Evolutionary conservation across 495 filamentous ascomycete species (phyloP).

Genomic region (Hypoxylon lenormandii): DNA sequence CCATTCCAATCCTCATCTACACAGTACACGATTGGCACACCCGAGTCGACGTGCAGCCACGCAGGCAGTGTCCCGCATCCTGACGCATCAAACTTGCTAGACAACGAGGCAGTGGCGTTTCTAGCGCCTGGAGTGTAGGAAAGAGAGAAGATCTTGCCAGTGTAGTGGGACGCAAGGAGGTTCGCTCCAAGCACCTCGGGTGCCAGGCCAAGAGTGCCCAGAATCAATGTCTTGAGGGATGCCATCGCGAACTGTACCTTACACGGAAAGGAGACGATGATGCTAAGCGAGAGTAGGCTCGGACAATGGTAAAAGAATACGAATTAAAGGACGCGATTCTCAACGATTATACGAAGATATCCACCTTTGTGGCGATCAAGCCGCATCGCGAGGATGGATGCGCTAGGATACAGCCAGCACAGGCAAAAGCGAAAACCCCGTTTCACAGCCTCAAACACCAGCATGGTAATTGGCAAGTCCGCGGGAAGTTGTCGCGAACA

Average conservation of each 20-base stretch:
- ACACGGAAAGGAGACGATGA: slow-evolving; percentile 14
- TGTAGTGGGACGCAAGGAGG: slow-evolving; percentile 59
- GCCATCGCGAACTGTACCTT: slow-evolving; percentile 39
- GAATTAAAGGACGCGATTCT: slow-evolving; percentile 11
- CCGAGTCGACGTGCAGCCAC: slow-evolving; percentile 66
- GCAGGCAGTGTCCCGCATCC: slow-evolving; percentile 61
- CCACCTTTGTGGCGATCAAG: slow-evolving; percentile 34
- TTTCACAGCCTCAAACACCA: slow-evolving; percentile 33
- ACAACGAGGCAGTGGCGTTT: slow-evolving; percentile 49
- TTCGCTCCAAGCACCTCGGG: slow-evolving; percentile 52
- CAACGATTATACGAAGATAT: slow-evolving; percentile 23
- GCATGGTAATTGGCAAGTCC: slow-evolving; percentile 22
- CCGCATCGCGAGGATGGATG: slow-evolving; percentile 26
- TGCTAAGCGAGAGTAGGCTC: slow-evolving; percentile 17
- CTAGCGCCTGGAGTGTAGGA: slow-evolving; percentile 42
- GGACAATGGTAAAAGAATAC: slow-evolving; percentile 17
- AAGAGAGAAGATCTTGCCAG: slow-evolving; percentile 57
- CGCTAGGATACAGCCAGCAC: slow-evolving; percentile 18
- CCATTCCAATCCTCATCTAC: slow-evolving; percentile 65
- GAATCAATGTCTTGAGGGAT: slow-evolving; percentile 44
- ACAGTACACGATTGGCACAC: slow-evolving; percentile 66
- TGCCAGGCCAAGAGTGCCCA: slow-evolving; percentile 49
- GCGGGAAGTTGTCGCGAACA: slow-evolving; percentile 40
- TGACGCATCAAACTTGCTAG: slow-evolving; percentile 47
- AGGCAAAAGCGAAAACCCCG: slow-evolving; percentile 12